phyloP scores from a whole-genome alignment of 169 alveolate genomes.

The Perkinsus chesapeaki region DNA sequence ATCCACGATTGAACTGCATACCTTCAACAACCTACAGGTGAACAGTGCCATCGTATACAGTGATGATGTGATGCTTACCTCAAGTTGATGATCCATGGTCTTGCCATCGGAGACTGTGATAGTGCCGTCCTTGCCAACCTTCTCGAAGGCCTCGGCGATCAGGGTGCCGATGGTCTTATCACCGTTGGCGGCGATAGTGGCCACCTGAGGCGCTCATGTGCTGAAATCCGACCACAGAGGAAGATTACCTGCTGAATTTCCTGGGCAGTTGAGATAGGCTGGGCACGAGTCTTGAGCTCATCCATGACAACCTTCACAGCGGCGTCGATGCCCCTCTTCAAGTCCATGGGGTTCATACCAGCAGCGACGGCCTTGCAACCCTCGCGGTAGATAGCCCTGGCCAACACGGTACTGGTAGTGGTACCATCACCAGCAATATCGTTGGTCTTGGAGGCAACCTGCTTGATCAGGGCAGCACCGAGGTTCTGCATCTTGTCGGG shows the following conservation, averaged over 20 bases:
- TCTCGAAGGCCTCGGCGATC: conserved; percentile 93
- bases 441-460: conserved; percentile 93
- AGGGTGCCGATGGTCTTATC: conserved; percentile 90
- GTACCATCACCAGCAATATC: conserved; percentile 99
- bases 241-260: conserved; percentile 39
- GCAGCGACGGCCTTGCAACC: conserved; percentile 98
- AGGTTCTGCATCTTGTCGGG: conserved; percentile 84
- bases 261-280: conserved; percentile 66
- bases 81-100: conserved; percentile 93
- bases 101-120: conserved; percentile 96
- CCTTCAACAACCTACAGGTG: conserved; percentile 98
- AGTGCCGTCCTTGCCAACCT: conserved; percentile 96
- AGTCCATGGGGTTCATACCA: conserved; percentile 98
- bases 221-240: background rate
- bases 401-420: conserved; percentile 97
- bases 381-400: conserved; percentile 94
- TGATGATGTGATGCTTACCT: conserved; percentile 93
- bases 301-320: conserved; percentile 73
- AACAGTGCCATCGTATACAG: conserved; percentile 89
- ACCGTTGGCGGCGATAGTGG: conserved; percentile 98
- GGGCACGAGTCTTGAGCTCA: conserved; percentile 60
- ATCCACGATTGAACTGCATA: conserved; percentile 94
- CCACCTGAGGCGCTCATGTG: conserved; percentile 73
- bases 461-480: conserved; percentile 95
- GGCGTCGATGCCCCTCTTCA: conserved; percentile 84